Evolutionary conservation across 2,329 filamentous ascomycete species (phyloP).

Genomic region (Neocatenulostroma microsporum): DNA sequence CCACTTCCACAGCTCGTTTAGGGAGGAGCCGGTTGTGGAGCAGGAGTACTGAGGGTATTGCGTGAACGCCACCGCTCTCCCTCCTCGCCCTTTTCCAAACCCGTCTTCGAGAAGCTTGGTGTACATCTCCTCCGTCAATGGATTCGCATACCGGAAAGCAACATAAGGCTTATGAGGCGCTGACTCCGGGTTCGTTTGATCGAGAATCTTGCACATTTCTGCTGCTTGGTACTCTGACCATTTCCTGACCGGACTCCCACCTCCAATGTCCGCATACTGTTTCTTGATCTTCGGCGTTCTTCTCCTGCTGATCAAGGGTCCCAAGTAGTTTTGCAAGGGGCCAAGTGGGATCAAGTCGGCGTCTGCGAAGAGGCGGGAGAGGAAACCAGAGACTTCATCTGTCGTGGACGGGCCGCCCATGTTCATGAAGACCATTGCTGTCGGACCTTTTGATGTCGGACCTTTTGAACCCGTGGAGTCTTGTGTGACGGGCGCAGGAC

Average conservation of each 20-base stretch:
- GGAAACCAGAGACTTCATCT: slow-evolving; percentile 78
- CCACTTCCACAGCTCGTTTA: slow-evolving; percentile 99
- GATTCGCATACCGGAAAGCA: slow-evolving; percentile 89
- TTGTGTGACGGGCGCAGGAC: slow-evolving; percentile 74
- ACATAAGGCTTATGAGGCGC: slow-evolving; percentile 97
- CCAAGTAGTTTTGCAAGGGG: slow-evolving; percentile 80
- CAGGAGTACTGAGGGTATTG: slow-evolving; percentile 99
- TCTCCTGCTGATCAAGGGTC: slow-evolving; percentile 74
- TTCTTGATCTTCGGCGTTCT: slow-evolving; percentile 94
- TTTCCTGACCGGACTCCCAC: slow-evolving; percentile 94
- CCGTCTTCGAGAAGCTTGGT: slow-evolving; percentile 73
- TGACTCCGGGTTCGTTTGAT: slow-evolving; percentile 82
- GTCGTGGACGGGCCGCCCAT: slow-evolving; percentile 93
- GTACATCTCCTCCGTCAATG: slow-evolving; percentile 93
- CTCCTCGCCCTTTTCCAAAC: slow-evolving; percentile 82
- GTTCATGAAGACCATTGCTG: slow-evolving; percentile 97
- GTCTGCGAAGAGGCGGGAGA: slow-evolving; percentile 89
- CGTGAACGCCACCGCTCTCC: slow-evolving; percentile 90
- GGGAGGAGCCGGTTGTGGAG: slow-evolving; percentile 88
- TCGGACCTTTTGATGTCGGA: slow-evolving; percentile 85
- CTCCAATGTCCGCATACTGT: slow-evolving; percentile 91
- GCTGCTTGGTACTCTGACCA: slow-evolving; percentile 92
- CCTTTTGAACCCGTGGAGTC: slow-evolving; percentile 57
- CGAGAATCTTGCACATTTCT: slow-evolving; percentile 97
- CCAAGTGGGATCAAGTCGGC: slow-evolving; percentile 93